These are phyloP conservation scores for Podospora australis DNA, from an alignment of 495 filamentous ascomycete genomes.

Conservation along the genomic window DNA sequence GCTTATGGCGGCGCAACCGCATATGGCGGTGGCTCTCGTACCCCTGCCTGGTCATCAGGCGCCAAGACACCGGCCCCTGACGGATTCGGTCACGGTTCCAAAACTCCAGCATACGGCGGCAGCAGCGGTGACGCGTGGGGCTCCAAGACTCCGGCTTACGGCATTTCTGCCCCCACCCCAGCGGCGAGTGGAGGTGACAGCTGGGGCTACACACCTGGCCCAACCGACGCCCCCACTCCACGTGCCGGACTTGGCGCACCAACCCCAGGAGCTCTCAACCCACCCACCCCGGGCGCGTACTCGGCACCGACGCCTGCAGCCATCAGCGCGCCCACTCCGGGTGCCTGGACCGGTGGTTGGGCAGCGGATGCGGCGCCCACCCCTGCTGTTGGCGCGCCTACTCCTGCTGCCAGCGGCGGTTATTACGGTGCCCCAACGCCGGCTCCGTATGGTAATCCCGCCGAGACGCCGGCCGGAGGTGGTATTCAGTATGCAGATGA, in stretches of 20 bases:
- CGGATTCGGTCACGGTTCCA: constrained; percentile 61
- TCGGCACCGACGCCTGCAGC: constrained; percentile 62
- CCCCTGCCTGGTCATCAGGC: constrained; percentile 46
- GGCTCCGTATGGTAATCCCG: constrained; percentile 60
- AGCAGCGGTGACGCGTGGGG: constrained; percentile 42
- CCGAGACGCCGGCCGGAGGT: constrained; percentile 71
- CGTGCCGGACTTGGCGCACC: constrained; percentile 62
- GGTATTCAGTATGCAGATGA: constrained; percentile 52
- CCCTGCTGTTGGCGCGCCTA: constrained; percentile 58
- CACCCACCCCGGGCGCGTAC: constrained; percentile 73
- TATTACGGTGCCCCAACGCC: constrained; percentile 74
- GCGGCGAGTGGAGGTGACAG: constrained; percentile 42
- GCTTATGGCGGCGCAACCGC: constrained; percentile 55
- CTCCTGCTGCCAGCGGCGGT: constrained; percentile 56
- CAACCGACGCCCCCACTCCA: constrained; percentile 69
- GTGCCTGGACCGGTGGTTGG: constrained; percentile 44
- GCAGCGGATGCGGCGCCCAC: constrained; percentile 58
- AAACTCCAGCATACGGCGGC: constrained; percentile 68
- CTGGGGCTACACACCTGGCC: constrained; percentile 38
- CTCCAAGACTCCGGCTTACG: constrained; percentile 70
- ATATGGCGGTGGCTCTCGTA: constrained; percentile 49
- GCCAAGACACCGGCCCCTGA: constrained; percentile 57
- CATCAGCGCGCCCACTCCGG: constrained; percentile 71
- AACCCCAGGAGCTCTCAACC: constrained; percentile 63
- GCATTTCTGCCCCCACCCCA: constrained; percentile 47